Base-by-base conservation (phyloP, 345 rosid genomes). In the Heritiera littoralis region DNA sequence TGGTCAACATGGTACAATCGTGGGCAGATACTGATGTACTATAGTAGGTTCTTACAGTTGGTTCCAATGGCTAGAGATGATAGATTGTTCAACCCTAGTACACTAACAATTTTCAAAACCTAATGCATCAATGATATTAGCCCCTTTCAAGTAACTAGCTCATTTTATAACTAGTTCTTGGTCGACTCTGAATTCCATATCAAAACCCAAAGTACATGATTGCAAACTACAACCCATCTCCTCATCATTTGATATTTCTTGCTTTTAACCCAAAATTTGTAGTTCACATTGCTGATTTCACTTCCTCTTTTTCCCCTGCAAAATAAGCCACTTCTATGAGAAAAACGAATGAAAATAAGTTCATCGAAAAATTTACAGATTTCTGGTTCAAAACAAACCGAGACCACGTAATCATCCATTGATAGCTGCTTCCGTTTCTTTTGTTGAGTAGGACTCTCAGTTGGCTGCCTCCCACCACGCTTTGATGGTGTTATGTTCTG, bases 361-460 rank as follows among this genome's bases (percentile, higher is more conserved):
- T 1, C n/a, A 54, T 54, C n/a, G 0, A 15, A 32, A 51, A 45
- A 45, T 49, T 7, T 17, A 15, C 13, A 48, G 30, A 40, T 49
- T 18, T 9, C 1, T 35, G n/a, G 65, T 74, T 6, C 8, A 68
- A 77, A 71, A 80, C 86, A 20, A 88, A 91, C 90, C 52, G 93
- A 84, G 84, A 82, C 87, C 69, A 38, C 45, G 55, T 88, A 91
- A 78, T 96, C 97, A 83, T 92, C 98, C 94, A 91, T 93, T 6
- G 99, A 84, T 41, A 86, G 82, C 83, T 96, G 98, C 86, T 91
- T 91, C 61, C 95, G 88, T 81, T 94, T 94, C 92, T 90, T 94
- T 9, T 81, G 55, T 55, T 88, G 85, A 49, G 81, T 66, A 23
- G 94, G 95, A 86, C 91, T 90, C 76, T 91, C 98, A 1, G 85